phyloP scores from a whole-genome alignment of 2,329 filamentous ascomycete species.

The Aspergillus unguis region DNA sequence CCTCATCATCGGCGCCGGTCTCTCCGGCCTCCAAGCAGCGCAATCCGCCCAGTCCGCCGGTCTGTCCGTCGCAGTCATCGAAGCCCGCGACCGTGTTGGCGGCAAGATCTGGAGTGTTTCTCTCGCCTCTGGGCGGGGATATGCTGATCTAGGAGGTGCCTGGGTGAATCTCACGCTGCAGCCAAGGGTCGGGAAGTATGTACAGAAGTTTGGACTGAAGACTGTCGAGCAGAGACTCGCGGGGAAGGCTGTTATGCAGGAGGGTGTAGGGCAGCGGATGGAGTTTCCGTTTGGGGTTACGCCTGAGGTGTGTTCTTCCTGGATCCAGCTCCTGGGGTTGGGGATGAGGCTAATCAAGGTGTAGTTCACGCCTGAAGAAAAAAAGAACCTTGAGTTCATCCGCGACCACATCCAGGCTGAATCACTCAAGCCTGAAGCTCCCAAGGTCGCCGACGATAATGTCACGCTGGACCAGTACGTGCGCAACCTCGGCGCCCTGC shows the following conservation, averaged over 20 bases:
- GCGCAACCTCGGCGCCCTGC: constrained; percentile 29
- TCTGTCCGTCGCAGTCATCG: constrained; percentile 35
- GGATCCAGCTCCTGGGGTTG: too few relatives aligned
- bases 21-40: constrained; percentile 39
- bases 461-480: constrained; percentile 37
- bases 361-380: constrained; percentile 32
- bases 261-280: constrained; percentile 1
- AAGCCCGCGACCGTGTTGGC: constrained; percentile 44
- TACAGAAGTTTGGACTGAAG: constrained; percentile 33
- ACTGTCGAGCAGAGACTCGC: constrained; percentile 46
- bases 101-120: constrained; percentile 36
- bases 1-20: constrained; percentile 39
- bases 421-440: constrained; percentile 24
- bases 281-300: constrained; percentile 34
- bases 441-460: constrained; percentile 28
- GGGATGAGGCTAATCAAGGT: neutral
- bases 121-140: constrained; percentile 10
- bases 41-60: constrained; percentile 30
- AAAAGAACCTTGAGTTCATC: constrained; percentile 32
- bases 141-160: constrained; percentile 54
- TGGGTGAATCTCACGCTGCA: constrained; percentile 61
- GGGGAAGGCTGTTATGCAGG: constrained; percentile 41
- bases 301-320: constrained; percentile 24
- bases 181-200: constrained; percentile 42
- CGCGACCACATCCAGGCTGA: constrained; percentile 37